Conservation (phyloP, 176 grass and related monocot genomes). For the Triticum urartu region DNA sequence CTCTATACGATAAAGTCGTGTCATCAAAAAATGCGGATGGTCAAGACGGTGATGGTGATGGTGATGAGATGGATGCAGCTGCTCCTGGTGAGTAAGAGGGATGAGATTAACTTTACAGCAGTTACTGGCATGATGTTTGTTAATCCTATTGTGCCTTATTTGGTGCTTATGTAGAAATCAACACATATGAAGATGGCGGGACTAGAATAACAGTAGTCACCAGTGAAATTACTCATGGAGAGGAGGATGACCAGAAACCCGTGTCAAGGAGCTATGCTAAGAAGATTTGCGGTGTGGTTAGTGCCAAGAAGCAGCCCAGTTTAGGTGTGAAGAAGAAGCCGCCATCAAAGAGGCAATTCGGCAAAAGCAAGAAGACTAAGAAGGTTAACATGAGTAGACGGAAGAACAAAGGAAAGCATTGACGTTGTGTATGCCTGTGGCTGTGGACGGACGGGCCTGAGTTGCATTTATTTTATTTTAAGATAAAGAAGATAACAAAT, state of each 20-base stretch:
- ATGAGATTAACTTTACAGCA: neutral
- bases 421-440: neutral
- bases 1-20: constrained; percentile 65
- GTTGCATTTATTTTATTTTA: neutral
- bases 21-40: constrained; percentile 42
- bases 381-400: constrained; percentile 44
- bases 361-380: constrained; percentile 54
- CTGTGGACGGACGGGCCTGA: neutral
- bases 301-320: constrained; percentile 38
- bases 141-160: neutral
- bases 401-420: constrained; percentile 61
- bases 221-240: constrained; percentile 52
- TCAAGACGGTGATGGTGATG: neutral
- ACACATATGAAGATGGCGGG: constrained; percentile 65
- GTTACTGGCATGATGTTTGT: neutral
- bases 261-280: constrained; percentile 9
- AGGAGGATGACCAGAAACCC: constrained; percentile 23
- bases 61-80: constrained; percentile 26
- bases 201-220: constrained; percentile 79
- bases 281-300: constrained; percentile 31
- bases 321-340: constrained; percentile 53
- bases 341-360: constrained; percentile 52
- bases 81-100: constrained; percentile 46
- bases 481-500: no score
- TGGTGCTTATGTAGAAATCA: constrained; percentile 57